Evolutionary conservation across 1,284 basidiomycete genomes (phyloP), one percentile per base, ranked within the genome.

Genomic region (Bjerkandera adusta): DNA sequence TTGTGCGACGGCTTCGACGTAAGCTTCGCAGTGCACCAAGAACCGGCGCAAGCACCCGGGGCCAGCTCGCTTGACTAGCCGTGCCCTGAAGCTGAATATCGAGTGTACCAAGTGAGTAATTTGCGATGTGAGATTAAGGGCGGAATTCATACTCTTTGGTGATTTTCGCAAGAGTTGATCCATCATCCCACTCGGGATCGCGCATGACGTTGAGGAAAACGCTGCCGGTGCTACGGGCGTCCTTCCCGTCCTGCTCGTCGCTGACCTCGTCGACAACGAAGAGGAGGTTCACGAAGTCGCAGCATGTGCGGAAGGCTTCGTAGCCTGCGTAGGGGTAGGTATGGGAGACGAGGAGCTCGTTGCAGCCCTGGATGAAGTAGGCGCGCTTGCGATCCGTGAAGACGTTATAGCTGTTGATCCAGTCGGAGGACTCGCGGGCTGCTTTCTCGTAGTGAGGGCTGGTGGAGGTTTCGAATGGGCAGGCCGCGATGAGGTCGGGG

Each of bases 231-330:
- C 62, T 60, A 30, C 73, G 68, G 34, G 80, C 82, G 43, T 77
- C 81, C 40, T 64, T 60, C 30, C 76, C 75, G 55, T 66, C 72
- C 60, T 83, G 81, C 43, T 82, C 81, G 55, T 86, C 83, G 57
- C 79, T 83, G 41, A 83, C 69, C 58, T 85, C 83, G 57, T 87
- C 84, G 37, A 84, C 72, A 40, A 82, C 79, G 61, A 84, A 85
- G 18, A 86, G 70, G n/a, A 81, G 65, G 52, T 83, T 82, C 56
- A 85, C 70, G 52, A 82, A 81, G 63, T 85, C 83, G 57, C 80
- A 83, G 46, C 72, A 76, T 0, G 75, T 79, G 37, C 82, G 69
- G 55, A 85, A 81, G 54, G 77, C 70, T 47, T 83, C 79, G 49
- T 72, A 73, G 21, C 70, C 75, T 38, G 79, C 76, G 56, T 80